A percentile compares a stretch with the other conserved stretches of the same genome.
phyloP scores from a whole-genome alignment of 2,329 filamentous ascomycete genomes.

The Hypoxylon sp. region DNA sequence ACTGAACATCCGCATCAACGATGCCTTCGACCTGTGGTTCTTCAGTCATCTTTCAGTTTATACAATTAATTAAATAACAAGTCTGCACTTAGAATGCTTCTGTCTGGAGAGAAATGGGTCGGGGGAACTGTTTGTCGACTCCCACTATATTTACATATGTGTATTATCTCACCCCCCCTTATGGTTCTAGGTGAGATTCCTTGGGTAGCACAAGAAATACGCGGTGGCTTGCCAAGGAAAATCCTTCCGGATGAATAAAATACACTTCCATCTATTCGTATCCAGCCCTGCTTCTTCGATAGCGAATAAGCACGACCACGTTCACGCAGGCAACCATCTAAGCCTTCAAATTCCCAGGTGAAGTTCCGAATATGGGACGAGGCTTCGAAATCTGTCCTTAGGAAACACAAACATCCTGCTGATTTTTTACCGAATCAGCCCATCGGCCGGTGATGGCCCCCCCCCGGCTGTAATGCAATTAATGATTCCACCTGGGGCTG shows the following conservation, averaged over 20 bases:
- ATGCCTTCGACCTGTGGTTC: conserved; percentile 12
- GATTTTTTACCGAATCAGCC: background rate
- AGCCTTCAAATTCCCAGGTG: background rate
- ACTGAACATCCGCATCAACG: background rate
- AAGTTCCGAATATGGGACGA: background rate
- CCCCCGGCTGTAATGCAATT: background rate
- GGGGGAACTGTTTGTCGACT: background rate
- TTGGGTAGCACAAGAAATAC: background rate
- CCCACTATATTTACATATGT: background rate
- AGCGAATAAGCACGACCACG: background rate
- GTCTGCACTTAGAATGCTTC: background rate
- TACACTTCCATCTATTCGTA: background rate
- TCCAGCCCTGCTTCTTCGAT: background rate
- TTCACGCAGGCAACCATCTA: background rate
- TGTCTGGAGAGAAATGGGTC: background rate
- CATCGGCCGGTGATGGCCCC: background rate
- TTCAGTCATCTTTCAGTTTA: conserved; percentile 4
- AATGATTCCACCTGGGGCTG: background rate
- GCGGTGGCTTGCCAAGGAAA: background rate
- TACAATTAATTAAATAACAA: background rate
- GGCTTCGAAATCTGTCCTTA: background rate
- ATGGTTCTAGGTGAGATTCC: background rate
- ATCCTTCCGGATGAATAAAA: background rate
- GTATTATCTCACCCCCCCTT: background rate
- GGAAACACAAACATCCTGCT: background rate